phyloP scores from a whole-genome alignment of 805 yeast genomes.

The Candida vartiovaarae region DNA sequence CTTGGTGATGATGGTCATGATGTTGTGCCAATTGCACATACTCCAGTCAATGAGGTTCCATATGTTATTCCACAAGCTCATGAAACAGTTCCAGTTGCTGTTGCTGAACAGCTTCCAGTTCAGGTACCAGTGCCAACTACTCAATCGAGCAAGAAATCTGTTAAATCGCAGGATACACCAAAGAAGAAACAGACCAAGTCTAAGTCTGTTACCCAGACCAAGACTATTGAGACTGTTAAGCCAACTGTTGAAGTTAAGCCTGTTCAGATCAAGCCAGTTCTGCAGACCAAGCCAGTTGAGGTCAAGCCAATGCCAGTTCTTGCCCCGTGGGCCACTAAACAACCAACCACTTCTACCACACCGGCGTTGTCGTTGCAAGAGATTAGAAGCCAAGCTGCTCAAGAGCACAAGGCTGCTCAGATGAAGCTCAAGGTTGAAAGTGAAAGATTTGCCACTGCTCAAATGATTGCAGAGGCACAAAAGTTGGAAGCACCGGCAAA shows the following conservation, averaged over 20 bases:
- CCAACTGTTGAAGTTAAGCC: too few relatives aligned
- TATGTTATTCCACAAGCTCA: too few relatives aligned
- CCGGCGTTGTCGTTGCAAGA: conserved; percentile 44
- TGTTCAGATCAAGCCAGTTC: too few relatives aligned
- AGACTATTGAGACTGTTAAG: too few relatives aligned
- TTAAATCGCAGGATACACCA: not conserved
- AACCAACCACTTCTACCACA: conserved; percentile 13
- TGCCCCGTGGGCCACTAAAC: conserved; percentile 51
- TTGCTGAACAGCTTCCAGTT: not conserved
- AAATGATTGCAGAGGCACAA: conserved; percentile 14
- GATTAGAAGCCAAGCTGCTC: conserved; percentile 41
- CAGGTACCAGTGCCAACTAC: not conserved
- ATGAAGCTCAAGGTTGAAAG: conserved; percentile 28
- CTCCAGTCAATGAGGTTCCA: not conserved
- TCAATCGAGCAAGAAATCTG: not conserved
- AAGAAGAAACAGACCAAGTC: conserved; percentile 1
- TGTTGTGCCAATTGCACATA: not conserved
- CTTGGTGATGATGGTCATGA: conserved; percentile 21
- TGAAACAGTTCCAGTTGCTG: too few relatives aligned
- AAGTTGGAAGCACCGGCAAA: conserved; percentile 13
- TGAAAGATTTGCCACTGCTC: conserved; percentile 16
- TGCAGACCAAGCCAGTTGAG: conserved; percentile 3
- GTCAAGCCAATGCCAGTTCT: conserved; percentile 4
- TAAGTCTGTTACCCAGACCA: not conserved
- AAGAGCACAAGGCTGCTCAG: conserved; percentile 35